Percentiles rank a stretch among this genome's conserved stretches.
Conservation (phyloP, 345 rosid genomes). For the Lumnitzera racemosa region DNA sequence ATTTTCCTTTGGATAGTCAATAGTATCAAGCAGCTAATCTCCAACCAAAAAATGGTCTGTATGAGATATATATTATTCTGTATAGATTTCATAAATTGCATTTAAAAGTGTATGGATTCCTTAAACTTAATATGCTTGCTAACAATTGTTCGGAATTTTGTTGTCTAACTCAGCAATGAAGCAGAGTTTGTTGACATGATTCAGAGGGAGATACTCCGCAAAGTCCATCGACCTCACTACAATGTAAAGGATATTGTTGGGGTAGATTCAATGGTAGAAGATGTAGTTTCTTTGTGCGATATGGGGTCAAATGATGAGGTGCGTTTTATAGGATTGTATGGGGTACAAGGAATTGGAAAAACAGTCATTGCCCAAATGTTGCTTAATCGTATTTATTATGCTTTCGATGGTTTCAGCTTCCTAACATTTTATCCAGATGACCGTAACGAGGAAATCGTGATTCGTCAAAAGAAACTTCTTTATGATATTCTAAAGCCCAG, state of each 20-base stretch:
- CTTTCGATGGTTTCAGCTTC: constrained; percentile 10
- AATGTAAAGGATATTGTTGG: neutral
- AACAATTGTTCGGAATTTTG: too few relatives aligned
- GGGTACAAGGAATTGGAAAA: constrained; percentile 11
- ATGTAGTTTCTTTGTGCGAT: neutral
- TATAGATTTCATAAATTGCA: too few relatives aligned
- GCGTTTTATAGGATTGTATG: constrained; percentile 2
- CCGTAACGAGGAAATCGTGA: neutral
- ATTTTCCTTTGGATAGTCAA: too few relatives aligned
- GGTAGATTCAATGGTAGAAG: neutral
- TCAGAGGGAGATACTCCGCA: too few relatives aligned
- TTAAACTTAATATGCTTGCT: too few relatives aligned
- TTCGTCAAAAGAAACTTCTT: constrained; percentile 7
- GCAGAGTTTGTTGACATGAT: too few relatives aligned
- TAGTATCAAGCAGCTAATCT: too few relatives aligned
- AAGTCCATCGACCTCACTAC: neutral
- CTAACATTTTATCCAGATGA: constrained; percentile 1
- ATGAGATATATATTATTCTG: too few relatives aligned
- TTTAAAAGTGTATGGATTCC: too few relatives aligned
- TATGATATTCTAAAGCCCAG: neutral
- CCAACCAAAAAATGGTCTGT: too few relatives aligned
- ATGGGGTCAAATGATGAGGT: neutral
- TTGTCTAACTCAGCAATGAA: too few relatives aligned
- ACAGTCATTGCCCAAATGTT: constrained; percentile 5
- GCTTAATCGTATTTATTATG: neutral